Base-by-base conservation (phyloP, 2,329 filamentous ascomycete species). In the Dactylellina sp. region DNA sequence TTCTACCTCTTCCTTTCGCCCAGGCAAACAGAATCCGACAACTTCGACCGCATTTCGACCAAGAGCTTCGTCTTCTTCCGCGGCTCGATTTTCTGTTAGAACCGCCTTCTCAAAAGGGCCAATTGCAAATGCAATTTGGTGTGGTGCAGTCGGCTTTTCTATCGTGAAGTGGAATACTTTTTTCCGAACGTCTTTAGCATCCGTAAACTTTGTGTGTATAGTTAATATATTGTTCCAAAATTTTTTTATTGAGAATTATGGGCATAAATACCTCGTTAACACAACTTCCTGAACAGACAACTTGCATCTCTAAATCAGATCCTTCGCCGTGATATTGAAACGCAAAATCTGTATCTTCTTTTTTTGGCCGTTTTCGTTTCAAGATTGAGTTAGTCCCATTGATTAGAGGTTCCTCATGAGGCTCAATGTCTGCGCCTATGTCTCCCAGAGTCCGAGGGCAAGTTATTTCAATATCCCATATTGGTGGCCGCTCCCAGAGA, bases 61-160 rank as follows among this genome's bases (percentile, higher is more conserved):
- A 62, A 99, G 87, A 80, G 93, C 92, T 77, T 96, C 92, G 79
- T 97, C 93, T 76, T 97, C 92, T 77, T 96, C 92, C 75, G 92
- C 92, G 49, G 93, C 92, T 56, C 96, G 89, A 78, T 92, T 97
- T 77, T 94, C 91, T 1, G 92, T 90, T 3, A 99, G 84, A 79
- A 97, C 92, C 60, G 98, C 89, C 77, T 94, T 90, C 81, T 98
- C 93, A 80, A 99, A 99, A 0, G 96, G 95, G 0, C 96, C 95
- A 64, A 98, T 87, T 1, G 93, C 91, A 80, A 99, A 97, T 2
- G 93, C 94, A 76, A 99, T 89, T 80, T 98, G 94, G 75, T 93
- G 91, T 0, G 94, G 90, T 0, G 93, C 89, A 7, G 95, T 88
- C 56, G 90, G 88, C 75, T 89, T 88, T 71, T 87, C 86, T 55